These are phyloP conservation scores for Dactylellina parvicollis DNA, from an alignment of 2,329 filamentous ascomycete genomes.

Conservation along the genomic window DNA sequence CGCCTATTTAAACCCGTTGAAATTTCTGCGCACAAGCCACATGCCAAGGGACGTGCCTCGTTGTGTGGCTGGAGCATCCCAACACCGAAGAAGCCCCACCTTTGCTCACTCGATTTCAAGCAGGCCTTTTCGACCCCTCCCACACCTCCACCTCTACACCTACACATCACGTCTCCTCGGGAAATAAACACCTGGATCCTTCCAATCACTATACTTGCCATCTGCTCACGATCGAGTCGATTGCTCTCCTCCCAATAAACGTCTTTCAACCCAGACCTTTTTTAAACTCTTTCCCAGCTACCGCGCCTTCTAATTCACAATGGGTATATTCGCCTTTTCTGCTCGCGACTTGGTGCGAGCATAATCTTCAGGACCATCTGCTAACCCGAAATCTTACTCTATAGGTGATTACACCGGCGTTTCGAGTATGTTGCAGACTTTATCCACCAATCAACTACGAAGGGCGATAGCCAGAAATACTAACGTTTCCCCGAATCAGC, in stretches of 20 bases:
- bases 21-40: constrained; percentile 45
- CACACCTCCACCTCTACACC: constrained; percentile 3
- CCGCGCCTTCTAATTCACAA: constrained; percentile 16
- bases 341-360: not conserved
- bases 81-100: constrained; percentile 40
- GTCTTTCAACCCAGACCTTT: not conserved
- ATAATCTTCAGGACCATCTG: not conserved
- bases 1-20: constrained; percentile 35
- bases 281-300: not conserved
- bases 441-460: not conserved
- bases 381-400: constrained; percentile 3
- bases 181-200: constrained; percentile 7
- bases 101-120: constrained; percentile 22
- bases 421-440: constrained; percentile 10
- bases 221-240: constrained; percentile 16
- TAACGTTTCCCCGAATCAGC: constrained; percentile 65
- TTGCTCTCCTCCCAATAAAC: constrained; percentile 1
- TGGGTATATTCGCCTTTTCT: constrained; percentile 17
- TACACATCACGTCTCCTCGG: not conserved
- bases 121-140: constrained; percentile 21
- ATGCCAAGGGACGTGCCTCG: not conserved
- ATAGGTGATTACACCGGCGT: constrained; percentile 16
- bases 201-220: not conserved
- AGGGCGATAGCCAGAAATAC: not conserved
- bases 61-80: constrained; percentile 28